Evolutionary conservation across 2,329 filamentous ascomycete genomes (phyloP).

Genomic region (Colletotrichum limetticola): DNA sequence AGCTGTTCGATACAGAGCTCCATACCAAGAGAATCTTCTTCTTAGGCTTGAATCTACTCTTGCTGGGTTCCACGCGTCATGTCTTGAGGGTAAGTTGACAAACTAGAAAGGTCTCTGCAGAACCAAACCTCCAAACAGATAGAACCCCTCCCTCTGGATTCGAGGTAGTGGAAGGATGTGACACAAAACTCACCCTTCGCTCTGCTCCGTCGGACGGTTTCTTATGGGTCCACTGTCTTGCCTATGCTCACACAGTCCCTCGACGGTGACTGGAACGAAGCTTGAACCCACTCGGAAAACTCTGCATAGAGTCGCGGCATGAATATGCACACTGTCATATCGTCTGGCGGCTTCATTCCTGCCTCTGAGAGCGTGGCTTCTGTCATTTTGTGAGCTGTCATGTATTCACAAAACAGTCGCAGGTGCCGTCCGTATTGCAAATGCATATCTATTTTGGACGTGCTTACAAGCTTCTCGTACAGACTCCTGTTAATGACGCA

Average conservation of each 20-base stretch:
- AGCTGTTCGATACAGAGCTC: background rate
- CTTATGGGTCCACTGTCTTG: slow-evolving; percentile 29
- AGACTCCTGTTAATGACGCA: slow-evolving; percentile 10
- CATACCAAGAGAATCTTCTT: background rate
- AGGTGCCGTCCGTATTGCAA: slow-evolving; percentile 13
- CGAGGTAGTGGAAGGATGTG: slow-evolving; percentile 23
- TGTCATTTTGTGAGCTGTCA: slow-evolving; percentile 32
- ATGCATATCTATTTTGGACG: background rate
- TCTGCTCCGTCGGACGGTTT: slow-evolving; percentile 29
- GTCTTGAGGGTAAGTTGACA: background rate
- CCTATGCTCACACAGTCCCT: slow-evolving; percentile 21
- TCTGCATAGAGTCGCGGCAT: slow-evolving; percentile 34
- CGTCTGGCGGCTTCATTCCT: slow-evolving; percentile 18
- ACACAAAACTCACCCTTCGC: slow-evolving; percentile 22
- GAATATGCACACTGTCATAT: slow-evolving; percentile 24
- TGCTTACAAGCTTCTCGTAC: slow-evolving; percentile 18
- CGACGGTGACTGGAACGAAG: slow-evolving; percentile 11
- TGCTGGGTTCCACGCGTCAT: background rate
- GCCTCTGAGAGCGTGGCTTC: slow-evolving; percentile 8
- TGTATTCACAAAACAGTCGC: slow-evolving; percentile 14
- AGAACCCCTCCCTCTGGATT: slow-evolving; percentile 5
- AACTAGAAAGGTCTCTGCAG: background rate
- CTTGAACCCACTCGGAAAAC: slow-evolving; percentile 35
- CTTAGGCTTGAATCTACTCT: background rate
- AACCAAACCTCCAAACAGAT: slow-evolving; percentile 21